A percentile compares a stretch with the other conserved stretches of the same genome.
These are phyloP conservation scores for Torulaspora quercuum DNA, from an alignment of 805 yeast genomes.

Conservation along the genomic window DNA sequence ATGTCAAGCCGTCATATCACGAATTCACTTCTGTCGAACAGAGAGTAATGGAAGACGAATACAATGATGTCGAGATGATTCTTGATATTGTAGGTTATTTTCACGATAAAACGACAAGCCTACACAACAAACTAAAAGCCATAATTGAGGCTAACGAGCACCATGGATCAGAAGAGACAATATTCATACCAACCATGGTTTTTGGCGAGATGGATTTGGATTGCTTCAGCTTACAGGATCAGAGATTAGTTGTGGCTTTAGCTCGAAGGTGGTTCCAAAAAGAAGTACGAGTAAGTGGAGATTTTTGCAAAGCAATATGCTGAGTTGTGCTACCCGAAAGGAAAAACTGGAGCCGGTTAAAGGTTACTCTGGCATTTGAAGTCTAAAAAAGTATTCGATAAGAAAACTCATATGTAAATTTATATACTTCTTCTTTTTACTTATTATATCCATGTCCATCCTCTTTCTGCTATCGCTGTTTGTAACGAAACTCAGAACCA, in stretches of 20 bases:
- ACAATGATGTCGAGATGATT: slow-evolving; percentile 14
- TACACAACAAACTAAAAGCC: slow-evolving; percentile 19
- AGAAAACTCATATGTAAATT: too few species aligned
- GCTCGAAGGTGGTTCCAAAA: slow-evolving; percentile 26
- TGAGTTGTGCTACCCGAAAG: slow-evolving; percentile 3
- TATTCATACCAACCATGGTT: slow-evolving; percentile 21
- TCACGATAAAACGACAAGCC: slow-evolving; percentile 16
- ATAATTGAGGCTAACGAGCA: slow-evolving; percentile 18
- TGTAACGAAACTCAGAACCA: too few species aligned
- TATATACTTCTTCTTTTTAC: too few species aligned
- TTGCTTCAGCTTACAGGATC: slow-evolving; percentile 35
- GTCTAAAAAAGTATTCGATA: too few species aligned
- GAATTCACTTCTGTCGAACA: slow-evolving; percentile 6
- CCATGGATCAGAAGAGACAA: slow-evolving; percentile 13
- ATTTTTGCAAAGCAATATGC: slow-evolving; percentile 13
- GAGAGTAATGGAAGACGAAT: slow-evolving; percentile 6
- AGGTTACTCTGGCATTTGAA: too few species aligned
- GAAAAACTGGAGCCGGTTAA: too few species aligned
- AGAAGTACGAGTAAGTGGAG: slow-evolving; percentile 12
- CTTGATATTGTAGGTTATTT: slow-evolving; percentile 22
- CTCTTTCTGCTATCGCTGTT: too few species aligned
- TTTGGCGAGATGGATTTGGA: slow-evolving; percentile 30
- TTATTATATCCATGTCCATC: background rate
- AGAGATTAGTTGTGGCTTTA: slow-evolving; percentile 23
- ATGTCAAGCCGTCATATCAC: slow-evolving; percentile 29